Evolutionary conservation across 2,329 filamentous ascomycete genomes (phyloP), one percentile per base, ranked within the genome.

Genomic region (Paecilomyces niveus): DNA sequence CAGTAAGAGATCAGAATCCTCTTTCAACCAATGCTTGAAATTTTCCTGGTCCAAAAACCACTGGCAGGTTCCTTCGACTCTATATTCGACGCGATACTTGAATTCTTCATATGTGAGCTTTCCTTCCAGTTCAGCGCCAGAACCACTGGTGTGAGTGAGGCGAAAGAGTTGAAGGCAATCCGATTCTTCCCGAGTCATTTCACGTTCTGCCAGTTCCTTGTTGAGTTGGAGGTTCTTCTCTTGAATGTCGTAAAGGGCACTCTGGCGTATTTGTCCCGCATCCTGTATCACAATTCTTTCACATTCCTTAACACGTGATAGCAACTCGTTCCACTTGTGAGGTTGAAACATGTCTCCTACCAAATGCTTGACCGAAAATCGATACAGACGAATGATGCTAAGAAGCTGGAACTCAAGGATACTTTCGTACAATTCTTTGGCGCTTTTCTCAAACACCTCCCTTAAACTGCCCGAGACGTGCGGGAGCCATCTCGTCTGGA

Each of bases 31-130:
- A 15, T 11, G 49, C 26, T 57, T 18, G 58, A 62, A 66, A 32
- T 57, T 29, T 13, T 61, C 55, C 39, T 66, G 63, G 8, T 59
- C 32, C 3, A 62, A 45, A 18, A 67, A 63, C 65, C 65, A 67
- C 18, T 59, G 8, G 31, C 63, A 66, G 2, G 65, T 67, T 62
- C 69, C 57, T 67, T 72, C 53, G 64, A 74, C 64, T 67, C 67
- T 18, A 65, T 70, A 55, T 70, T 72, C 64, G 68, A 73, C 62
- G 59, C 55, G 58, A 13, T 57, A 54, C 54, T 63, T 65, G 53
- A 59, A 35, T 54, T 57, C 15, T 51, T 59, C 9, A 31, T 32
- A 22, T 57, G 51, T 45, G 3, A 35, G 21, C 18, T 54, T 39
- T 8, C 3, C 18, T 18, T 52, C 13, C 0, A 45, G n/a, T 9